phyloP scores from a whole-genome alignment of 1,139 yeast genomes.

The Hyphopichia khmerensis region DNA sequence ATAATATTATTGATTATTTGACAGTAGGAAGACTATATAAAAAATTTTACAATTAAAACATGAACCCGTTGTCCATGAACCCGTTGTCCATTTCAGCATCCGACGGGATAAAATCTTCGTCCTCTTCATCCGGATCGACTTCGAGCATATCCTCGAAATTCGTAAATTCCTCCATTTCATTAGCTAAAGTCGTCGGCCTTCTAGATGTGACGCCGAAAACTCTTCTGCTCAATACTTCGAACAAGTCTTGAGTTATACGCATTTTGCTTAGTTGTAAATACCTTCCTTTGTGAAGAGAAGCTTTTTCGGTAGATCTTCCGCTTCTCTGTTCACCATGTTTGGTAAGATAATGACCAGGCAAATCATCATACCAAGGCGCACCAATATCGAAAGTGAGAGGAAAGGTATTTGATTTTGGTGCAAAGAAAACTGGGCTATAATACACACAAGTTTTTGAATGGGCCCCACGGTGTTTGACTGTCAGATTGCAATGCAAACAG shows the following conservation, averaged over 20 bases:
- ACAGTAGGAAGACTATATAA: not conserved
- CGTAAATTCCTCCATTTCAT: not conserved
- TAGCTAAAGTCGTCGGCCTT: constrained; percentile 1
- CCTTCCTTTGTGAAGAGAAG: constrained; percentile 50
- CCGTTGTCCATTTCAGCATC: not conserved
- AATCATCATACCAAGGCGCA: constrained; percentile 10
- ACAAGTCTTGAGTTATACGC: constrained; percentile 59
- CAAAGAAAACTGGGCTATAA: constrained; percentile 41
- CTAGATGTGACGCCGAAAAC: constrained; percentile 25
- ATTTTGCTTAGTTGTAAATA: constrained; percentile 54
- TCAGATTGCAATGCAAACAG: constrained; percentile 34
- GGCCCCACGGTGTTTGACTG: constrained; percentile 15
- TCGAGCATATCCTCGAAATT: constrained; percentile 4
- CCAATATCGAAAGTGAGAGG: not conserved
- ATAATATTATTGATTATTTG: not conserved
- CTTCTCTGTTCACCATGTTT: constrained; percentile 70
- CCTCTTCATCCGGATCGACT: constrained; percentile 10
- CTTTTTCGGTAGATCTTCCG: constrained; percentile 51
- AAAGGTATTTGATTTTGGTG: constrained; percentile 32
- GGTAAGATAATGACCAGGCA: constrained; percentile 68
- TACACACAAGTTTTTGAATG: constrained; percentile 27
- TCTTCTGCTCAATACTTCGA: constrained; percentile 34
- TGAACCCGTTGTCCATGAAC: no score
- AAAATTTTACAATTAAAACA: not conserved
- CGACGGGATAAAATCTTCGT: constrained; percentile 3